Percentiles rank a stretch among this genome's conserved stretches.
phyloP scores from a whole-genome alignment of 2,329 filamentous ascomycete genomes.

The Endocalyx cinctus region DNA sequence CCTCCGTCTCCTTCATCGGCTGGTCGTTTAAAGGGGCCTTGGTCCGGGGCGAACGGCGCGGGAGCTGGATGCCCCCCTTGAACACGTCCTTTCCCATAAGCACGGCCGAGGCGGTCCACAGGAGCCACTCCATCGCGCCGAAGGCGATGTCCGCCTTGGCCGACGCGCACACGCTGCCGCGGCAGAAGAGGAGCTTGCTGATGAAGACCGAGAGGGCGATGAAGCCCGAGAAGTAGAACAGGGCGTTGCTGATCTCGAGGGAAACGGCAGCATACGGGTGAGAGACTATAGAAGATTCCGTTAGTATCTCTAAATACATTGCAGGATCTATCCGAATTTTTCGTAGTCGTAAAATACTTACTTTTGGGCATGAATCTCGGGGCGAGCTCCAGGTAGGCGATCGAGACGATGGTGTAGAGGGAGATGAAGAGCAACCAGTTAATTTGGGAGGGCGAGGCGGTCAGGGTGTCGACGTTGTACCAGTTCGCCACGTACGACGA shows the following conservation, averaged over 20 bases:
- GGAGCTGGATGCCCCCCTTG: conserved; percentile 31
- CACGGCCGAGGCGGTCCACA: conserved; percentile 47
- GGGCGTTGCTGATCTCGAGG: conserved; percentile 46
- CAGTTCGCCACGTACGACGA: conserved; percentile 54
- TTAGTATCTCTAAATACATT: not conserved
- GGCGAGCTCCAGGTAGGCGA: conserved; percentile 48
- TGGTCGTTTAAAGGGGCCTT: conserved; percentile 21
- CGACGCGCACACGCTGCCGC: conserved; percentile 51
- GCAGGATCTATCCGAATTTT: too few relatives aligned
- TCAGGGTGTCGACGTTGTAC: conserved; percentile 53
- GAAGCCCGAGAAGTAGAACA: conserved; percentile 58
- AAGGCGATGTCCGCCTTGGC: conserved; percentile 52
- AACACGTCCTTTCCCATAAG: conserved; percentile 45
- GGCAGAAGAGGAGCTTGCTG: conserved; percentile 50
- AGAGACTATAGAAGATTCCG: conserved; percentile 27
- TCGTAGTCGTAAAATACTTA: conserved; percentile 18
- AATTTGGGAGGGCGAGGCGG: conserved; percentile 50
- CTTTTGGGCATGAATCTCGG: conserved; percentile 40
- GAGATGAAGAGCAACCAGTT: conserved; percentile 55
- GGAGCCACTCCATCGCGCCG: conserved; percentile 46
- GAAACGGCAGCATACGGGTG: conserved; percentile 45
- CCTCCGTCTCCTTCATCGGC: conserved; percentile 35
- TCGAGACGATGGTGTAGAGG: conserved; percentile 49
- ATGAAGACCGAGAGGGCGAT: conserved; percentile 55
- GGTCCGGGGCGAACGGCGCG: conserved; percentile 10